Conservation (phyloP, 176 grass and related monocot species). For the Panicum miliaceum region DNA sequence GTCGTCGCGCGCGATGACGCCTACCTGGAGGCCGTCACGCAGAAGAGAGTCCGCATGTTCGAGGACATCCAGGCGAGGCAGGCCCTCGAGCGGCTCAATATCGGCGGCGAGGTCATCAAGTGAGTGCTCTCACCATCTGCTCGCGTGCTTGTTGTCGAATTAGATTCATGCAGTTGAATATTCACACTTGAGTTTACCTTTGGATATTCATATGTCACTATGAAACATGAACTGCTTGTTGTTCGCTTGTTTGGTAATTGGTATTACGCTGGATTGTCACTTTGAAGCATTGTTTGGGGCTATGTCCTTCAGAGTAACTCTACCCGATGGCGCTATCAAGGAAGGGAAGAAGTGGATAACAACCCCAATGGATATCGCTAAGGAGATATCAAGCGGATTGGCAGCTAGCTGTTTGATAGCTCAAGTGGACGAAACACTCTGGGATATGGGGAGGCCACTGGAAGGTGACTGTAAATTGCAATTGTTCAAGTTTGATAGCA, state of each 20-base stretch:
- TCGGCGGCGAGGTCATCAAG: constrained; percentile 79
- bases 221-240: background rate
- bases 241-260: background rate
- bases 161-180: background rate
- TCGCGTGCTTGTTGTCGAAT: background rate
- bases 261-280: background rate
- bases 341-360: constrained; percentile 87
- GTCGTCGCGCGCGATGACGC: constrained; percentile 45
- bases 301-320: constrained; percentile 63
- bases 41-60: constrained; percentile 69
- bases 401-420: constrained; percentile 86
- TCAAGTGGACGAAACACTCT: constrained; percentile 82
- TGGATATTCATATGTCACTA: background rate
- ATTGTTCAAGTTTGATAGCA: constrained; percentile 89
- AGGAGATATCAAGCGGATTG: constrained; percentile 80
- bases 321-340: constrained; percentile 75
- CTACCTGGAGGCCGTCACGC: constrained; percentile 68
- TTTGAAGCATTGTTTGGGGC: background rate
- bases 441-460: constrained; percentile 93
- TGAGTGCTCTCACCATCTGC: too few relatives aligned
- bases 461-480: constrained; percentile 83
- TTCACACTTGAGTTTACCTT: background rate
- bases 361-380: constrained; percentile 86
- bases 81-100: constrained; percentile 59
- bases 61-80: constrained; percentile 67